Conservation (phyloP, 1,284 basidiomycete species). For the Fomitopsis schrenkii region DNA sequence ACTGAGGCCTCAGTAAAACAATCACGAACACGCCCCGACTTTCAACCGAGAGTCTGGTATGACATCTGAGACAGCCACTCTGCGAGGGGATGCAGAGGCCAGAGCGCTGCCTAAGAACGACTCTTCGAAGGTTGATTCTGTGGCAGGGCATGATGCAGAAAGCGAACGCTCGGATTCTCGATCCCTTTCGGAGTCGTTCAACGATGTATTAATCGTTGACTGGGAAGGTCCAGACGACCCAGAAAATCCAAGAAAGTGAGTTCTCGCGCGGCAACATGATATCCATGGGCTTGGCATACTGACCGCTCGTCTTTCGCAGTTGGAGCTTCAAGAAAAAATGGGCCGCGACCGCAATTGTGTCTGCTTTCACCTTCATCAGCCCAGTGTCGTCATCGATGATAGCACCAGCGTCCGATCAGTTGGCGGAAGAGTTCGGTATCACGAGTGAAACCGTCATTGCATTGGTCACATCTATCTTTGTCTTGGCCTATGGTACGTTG, state of each 20-base stretch:
- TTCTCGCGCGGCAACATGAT: background rate
- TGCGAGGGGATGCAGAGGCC: slow-evolving; percentile 2
- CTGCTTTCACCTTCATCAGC: slow-evolving; percentile 61
- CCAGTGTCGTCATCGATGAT: slow-evolving; percentile 72
- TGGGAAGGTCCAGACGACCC: slow-evolving; percentile 65
- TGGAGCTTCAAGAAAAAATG: slow-evolving; percentile 61
- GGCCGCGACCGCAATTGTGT: slow-evolving; percentile 58
- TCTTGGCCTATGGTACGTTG: slow-evolving; percentile 58
- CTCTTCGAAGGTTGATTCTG: background rate
- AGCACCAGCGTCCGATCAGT: slow-evolving; percentile 54
- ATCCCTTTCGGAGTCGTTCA: background rate
- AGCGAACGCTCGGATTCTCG: background rate
- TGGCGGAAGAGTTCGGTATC: slow-evolving; percentile 56
- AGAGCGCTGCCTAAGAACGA: background rate
- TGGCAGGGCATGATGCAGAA: background rate
- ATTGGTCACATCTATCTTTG: slow-evolving; percentile 63
- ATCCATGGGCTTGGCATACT: background rate
- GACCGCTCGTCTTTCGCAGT: slow-evolving; percentile 32
- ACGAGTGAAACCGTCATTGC: slow-evolving; percentile 48
- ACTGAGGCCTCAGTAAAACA: background rate
- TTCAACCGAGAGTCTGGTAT: slow-evolving; percentile 1
- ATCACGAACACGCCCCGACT: background rate
- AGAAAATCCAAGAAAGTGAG: slow-evolving; percentile 62
- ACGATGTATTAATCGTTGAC: slow-evolving; percentile 34
- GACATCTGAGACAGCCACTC: slow-evolving; percentile 4